Evolutionary conservation across 2,329 filamentous ascomycete genomes (phyloP), one percentile per base, ranked within the genome.

Genomic region (Cladosporium velox): DNA sequence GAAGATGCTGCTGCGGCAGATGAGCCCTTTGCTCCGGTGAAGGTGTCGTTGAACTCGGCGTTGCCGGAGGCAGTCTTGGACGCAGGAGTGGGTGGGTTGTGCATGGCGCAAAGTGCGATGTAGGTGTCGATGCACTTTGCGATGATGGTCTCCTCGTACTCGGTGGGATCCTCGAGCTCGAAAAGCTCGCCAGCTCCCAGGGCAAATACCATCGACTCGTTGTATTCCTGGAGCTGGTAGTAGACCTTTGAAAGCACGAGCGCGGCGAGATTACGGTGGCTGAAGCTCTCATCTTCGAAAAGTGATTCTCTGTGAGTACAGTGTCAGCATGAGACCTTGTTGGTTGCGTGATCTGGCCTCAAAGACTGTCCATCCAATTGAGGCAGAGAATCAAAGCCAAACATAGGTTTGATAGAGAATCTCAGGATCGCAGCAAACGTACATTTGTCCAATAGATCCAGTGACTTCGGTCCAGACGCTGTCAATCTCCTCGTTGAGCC

Each of bases 91-190:
- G 86, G 77, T 68, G 84, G 80, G 81, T 84, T 84, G 77, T 84
- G 82, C 77, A 86, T 82, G 67, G 87, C 87, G 60, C 88, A 90
- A 62, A 93, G 86, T 67, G 92, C 89, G 75, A 99, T 97, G 82
- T 97, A 99, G 71, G 96, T 96, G 80, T 99, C 95, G 75, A 99
- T 88, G 77, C 95, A 99, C 86, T 96, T 97, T 67, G 94, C 87
- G 79, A 98, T 93, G 81, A 99, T 98, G 66, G 95, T 99, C 83
- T 99, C 93, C 80, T 99, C 95, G 76, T 97, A 99, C 83, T 99
- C 95, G 79, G 92, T 91, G 62, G 91, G 90, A 64, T 90, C 86
- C 75, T 97, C 91, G 71, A 98, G 87, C 82, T 96, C 92, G 85
- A 99, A 97, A 59, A 97, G 88, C 77, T 97, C 92, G 67, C 95